A percentile compares a stretch with the other conserved stretches of the same genome.
phyloP scores from a whole-genome alignment of 2,329 filamentous ascomycete species.

The Talaromyces sp. region DNA sequence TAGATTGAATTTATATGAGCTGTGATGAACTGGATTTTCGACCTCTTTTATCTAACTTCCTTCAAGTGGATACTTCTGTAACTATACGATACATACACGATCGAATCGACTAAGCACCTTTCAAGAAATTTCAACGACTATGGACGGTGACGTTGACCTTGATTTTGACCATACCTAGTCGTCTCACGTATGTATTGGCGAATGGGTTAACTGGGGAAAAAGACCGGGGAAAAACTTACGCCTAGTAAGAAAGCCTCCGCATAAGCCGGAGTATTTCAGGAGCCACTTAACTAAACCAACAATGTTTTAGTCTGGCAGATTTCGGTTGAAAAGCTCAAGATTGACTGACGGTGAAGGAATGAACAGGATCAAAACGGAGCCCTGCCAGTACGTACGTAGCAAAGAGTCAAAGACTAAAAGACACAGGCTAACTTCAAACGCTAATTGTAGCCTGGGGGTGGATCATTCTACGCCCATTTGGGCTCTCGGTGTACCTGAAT shows the following conservation, averaged over 20 bases:
- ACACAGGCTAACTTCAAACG: neutral
- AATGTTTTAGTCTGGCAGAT: neutral
- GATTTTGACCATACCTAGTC: neutral
- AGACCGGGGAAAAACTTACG: neutral
- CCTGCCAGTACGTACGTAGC: neutral
- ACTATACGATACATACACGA: slow-evolving; percentile 1
- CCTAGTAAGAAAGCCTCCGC: slow-evolving; percentile 4
- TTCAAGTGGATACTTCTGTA: slow-evolving; percentile 8
- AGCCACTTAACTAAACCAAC: neutral
- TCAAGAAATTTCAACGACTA: neutral
- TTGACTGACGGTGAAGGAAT: neutral
- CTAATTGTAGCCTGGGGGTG: slow-evolving; percentile 8
- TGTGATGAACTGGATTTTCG: slow-evolving; percentile 1
- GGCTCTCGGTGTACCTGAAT: slow-evolving; percentile 11
- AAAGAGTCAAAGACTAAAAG: neutral
- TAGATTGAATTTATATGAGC: neutral
- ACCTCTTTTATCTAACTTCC: slow-evolving; percentile 7
- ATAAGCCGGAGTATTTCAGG: neutral
- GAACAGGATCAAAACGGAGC: neutral
- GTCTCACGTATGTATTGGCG: neutral
- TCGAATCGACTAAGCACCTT: neutral
- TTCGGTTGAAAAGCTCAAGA: neutral
- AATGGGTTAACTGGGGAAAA: neutral
- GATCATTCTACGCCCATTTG: slow-evolving; percentile 14
- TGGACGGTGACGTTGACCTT: slow-evolving; percentile 11